Base-by-base conservation (phyloP, 1,284 basidiomycete genomes). In the Cystobasidiaceae sp. region DNA sequence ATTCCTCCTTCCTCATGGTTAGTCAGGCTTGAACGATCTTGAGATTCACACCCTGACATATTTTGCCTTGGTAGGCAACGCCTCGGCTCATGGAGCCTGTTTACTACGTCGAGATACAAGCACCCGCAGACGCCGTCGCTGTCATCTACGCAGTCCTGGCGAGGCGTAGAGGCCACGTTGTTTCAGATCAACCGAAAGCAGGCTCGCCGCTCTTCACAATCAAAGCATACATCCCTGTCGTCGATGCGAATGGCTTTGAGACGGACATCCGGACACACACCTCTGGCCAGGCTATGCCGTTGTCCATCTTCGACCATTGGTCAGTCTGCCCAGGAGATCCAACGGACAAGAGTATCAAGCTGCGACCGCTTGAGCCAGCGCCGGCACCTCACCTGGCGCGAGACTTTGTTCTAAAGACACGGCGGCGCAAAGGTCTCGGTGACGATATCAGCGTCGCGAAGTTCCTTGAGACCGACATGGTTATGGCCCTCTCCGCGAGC, bases 201-300 rank as follows among this genome's bases (percentile, higher is more conserved):
- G 96, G 96, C 56, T 96, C 93, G 19, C 94, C 96, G 25, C 78
- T 99, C 64, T 97, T 93, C 79, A 98, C 94, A 0, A 90, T 98
- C 69, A 93, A 97, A 78, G 96, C 96, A 0, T 84, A 94, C 63
- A 93, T 98, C 67, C 96, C 96, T 5, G 96, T 97, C 41, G 92
- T 99, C 70, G 96, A 99, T 75, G 90, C 96, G 34, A 97, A 97
- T 74, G 96, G 96, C 0, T 98, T 99, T 77, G 96, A 99, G 80
- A 97, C 93, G 5, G 96, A 99, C 80, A 79, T 99, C 75, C 81
- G 96, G 71, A 97, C 93, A 41, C 91, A 93, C 54, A 98, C 96
- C 25, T 89, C 96, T 77, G 96, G 96, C 23, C 93, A 97, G 78
- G 96, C 96, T 15, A 97, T 98, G 80, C 93, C 90, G 73, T 80